These are phyloP conservation scores for Arthroderma sp. DNA, from an alignment of 2,329 filamentous ascomycete genomes.

Conservation along the genomic window DNA sequence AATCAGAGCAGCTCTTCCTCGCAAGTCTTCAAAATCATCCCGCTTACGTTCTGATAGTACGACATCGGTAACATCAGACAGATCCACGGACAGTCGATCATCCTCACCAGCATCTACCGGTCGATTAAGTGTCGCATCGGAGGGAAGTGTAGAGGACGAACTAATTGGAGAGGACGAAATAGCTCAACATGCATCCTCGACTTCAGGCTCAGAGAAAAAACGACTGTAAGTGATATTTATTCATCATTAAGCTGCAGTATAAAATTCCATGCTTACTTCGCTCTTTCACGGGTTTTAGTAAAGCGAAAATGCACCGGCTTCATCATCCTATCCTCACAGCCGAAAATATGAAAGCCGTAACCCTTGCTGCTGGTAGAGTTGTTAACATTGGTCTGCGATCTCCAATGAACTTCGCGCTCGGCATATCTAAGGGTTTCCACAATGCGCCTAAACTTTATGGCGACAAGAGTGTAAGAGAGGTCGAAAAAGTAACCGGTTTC, in stretches of 20 bases:
- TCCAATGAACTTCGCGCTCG: constrained; percentile 74
- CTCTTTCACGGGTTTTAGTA: too few species aligned
- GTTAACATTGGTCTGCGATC: constrained; percentile 62
- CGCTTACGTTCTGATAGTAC: neutral
- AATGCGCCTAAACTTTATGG: constrained; percentile 78
- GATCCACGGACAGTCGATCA: neutral
- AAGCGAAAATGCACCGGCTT: too few species aligned
- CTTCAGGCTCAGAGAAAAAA: too few species aligned
- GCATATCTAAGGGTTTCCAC: constrained; percentile 72
- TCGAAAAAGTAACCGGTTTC: constrained; percentile 65
- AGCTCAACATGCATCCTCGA: too few species aligned
- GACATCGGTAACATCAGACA: neutral
- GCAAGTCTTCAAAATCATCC: neutral
- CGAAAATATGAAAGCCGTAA: constrained; percentile 45
- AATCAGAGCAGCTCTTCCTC: neutral
- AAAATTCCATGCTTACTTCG: too few species aligned
- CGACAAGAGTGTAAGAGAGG: constrained; percentile 65
- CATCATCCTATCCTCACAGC: constrained; percentile 2
- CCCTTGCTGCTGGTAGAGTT: constrained; percentile 57
- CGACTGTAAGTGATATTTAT: neutral
- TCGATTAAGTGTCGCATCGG: too few species aligned
- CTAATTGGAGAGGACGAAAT: too few species aligned
- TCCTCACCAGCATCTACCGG: neutral
- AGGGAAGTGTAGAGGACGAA: too few species aligned
- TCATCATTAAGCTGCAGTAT: neutral